Conservation (phyloP, 208 protist species). For the Trypanosoma boissoni region DNA sequence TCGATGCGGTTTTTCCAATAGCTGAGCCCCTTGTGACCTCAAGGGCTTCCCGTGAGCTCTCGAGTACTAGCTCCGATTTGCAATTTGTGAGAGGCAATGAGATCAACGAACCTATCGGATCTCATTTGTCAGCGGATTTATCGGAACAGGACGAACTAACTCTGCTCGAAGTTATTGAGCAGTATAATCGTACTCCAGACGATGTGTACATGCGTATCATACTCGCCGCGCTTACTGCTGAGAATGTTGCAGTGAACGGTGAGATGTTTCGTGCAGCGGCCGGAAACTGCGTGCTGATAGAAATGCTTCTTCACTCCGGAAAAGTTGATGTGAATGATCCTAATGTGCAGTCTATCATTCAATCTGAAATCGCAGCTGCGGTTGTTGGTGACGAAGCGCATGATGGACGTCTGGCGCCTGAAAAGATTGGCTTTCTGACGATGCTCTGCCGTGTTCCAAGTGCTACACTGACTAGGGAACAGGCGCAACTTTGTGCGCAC, state of each 20-base stretch:
- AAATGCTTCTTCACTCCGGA: slow-evolving; percentile 59
- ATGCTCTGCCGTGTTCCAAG: slow-evolving; percentile 58
- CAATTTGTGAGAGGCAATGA: too few relatives aligned
- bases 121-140: neutral
- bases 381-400: slow-evolving; percentile 44
- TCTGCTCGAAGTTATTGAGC: slow-evolving; percentile 62
- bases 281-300: slow-evolving; percentile 53
- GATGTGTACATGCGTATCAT: slow-evolving; percentile 85
- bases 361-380: slow-evolving; percentile 64
- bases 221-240: slow-evolving; percentile 68
- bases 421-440: slow-evolving; percentile 60
- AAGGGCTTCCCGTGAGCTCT: neutral
- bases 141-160: slow-evolving; percentile 57
- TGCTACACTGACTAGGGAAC: slow-evolving; percentile 47
- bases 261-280: slow-evolving; percentile 55
- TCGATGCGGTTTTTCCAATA: too few relatives aligned
- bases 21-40: slow-evolving; percentile 8
- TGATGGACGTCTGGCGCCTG: slow-evolving; percentile 36
- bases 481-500: slow-evolving; percentile 68
- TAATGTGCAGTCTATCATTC: slow-evolving; percentile 55
- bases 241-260: slow-evolving; percentile 46
- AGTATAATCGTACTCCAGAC: slow-evolving; percentile 63
- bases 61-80: slow-evolving; percentile 7
- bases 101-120: neutral
- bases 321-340: slow-evolving; percentile 52